These are phyloP conservation scores for Solanum virginianum DNA, from an alignment of 257 asterid genomes.

Conservation along the genomic window DNA sequence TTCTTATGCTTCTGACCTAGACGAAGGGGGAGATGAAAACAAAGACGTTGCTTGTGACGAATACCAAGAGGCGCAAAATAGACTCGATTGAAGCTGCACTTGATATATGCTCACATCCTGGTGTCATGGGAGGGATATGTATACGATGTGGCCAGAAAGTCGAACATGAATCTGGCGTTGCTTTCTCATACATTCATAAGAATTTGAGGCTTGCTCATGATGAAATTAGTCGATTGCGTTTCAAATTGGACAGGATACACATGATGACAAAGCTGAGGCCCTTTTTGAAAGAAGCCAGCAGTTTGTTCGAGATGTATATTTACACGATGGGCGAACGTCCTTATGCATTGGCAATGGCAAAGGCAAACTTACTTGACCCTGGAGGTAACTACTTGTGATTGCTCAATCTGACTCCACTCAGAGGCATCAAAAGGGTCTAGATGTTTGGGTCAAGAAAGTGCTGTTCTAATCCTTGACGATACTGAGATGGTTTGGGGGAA, in stretches of 20 bases:
- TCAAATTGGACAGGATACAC: slow-evolving; percentile 50
- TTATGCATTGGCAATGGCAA: slow-evolving; percentile 82
- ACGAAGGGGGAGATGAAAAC: too few species aligned
- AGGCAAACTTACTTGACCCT: slow-evolving; percentile 79
- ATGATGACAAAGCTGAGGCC: slow-evolving; percentile 98
- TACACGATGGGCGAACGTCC: slow-evolving; percentile 95
- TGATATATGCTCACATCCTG: too few species aligned
- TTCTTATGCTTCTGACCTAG: too few species aligned
- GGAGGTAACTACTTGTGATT: slow-evolving; percentile 61
- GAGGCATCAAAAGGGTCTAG: slow-evolving; percentile 77
- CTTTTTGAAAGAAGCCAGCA: slow-evolving; percentile 62
- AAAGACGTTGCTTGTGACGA: too few species aligned
- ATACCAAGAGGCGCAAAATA: too few species aligned
- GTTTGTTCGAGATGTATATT: slow-evolving; percentile 75
- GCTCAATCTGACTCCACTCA: slow-evolving; percentile 80
- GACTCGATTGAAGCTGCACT: too few species aligned
- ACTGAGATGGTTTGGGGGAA: slow-evolving; percentile 87
- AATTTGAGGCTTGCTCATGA: too few species aligned
- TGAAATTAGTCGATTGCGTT: too few species aligned
- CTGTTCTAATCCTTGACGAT: slow-evolving; percentile 85
- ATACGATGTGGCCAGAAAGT: too few species aligned
- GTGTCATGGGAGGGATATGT: too few species aligned
- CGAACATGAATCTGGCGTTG: too few species aligned
- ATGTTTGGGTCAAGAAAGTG: slow-evolving; percentile 78
- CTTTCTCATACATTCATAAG: too few species aligned